Evolutionary conservation across 768 basidiomycete genomes (phyloP), one percentile per base, ranked within the genome.

Genomic region (Pleurotus platypus): DNA sequence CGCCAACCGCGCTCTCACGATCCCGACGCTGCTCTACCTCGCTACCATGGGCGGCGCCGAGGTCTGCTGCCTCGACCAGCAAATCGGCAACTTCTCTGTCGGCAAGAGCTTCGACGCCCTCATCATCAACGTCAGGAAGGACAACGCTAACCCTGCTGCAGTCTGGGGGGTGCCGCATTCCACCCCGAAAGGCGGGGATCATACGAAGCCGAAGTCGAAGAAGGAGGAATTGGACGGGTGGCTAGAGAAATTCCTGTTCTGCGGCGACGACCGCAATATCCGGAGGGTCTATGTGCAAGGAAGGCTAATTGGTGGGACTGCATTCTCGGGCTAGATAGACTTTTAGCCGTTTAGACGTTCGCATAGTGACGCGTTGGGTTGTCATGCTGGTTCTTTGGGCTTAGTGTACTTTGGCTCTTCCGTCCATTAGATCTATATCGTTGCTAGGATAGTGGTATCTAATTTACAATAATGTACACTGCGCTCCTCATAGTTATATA

Each of bases 61-160:
- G 20, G 85, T 98, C 0, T 95, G 93, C 65, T 77, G 77, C 50
- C 71, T 97, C 9, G 78, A 83, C 54, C 70, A 82, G 22, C 78
- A 75, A 40, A 78, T 90, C 13, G 96, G 96, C 5, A 88, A 86
- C 15, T 91, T 98, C 60, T 76, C 75, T 12, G 74, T 77, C 2
- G 94, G 92, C 2, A 96, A 94, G 73, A 86, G 84, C 60, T 98
- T 98, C 65, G 96, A 98, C 66, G 96, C 96, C 0, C 72, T 98
- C 6, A 61, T 92, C 3, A 84, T 96, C 20, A 82, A 75, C 65
- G 74, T 90, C 6, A 71, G 76, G 30, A 67, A 69, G 45, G 80
- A 78, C 39, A 67, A 77, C 27, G 27, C 18, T 8, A 82, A 78
- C 1, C 86, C 86, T 55, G 82, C 82, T 2, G 78, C 74, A 5